These are phyloP conservation scores for Sclerotinia sclerotiorum DNA, from an alignment of 2,329 filamentous ascomycete species.

Conservation along the genomic window DNA sequence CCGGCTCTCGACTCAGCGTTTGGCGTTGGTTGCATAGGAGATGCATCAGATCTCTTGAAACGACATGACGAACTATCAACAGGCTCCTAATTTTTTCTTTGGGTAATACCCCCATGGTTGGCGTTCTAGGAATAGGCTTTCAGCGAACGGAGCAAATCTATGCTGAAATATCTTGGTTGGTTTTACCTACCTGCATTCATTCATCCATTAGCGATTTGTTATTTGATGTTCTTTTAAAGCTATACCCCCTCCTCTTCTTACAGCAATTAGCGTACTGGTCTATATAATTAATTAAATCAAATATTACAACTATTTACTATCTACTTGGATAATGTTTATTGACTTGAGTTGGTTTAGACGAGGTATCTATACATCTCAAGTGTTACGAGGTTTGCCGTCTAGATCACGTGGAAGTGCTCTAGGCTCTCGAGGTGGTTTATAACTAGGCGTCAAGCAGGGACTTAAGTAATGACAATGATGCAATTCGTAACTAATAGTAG, in stretches of 20 bases:
- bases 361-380: too few species aligned
- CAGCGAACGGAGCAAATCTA: not conserved
- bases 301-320: not conserved
- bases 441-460: too few species aligned
- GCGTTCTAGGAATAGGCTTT: constrained; percentile 5
- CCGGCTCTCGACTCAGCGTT: not conserved
- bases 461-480: too few species aligned
- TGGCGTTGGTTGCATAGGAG: not conserved
- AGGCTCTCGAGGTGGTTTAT: too few species aligned
- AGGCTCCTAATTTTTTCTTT: not conserved
- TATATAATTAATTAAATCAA: not conserved
- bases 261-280: not conserved
- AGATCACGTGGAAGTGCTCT: too few species aligned
- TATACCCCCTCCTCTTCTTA: constrained; percentile 3
- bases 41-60: not conserved
- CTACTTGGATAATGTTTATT: too few species aligned
- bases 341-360: too few species aligned
- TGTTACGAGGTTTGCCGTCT: too few species aligned
- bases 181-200: not conserved
- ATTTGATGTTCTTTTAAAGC: not conserved
- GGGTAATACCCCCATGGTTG: constrained; percentile 15
- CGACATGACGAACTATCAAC: constrained; percentile 3
- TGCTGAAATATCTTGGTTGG: not conserved
- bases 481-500: too few species aligned
- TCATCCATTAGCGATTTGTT: not conserved